Percentiles rank a stretch among this genome's conserved stretches.
Conservation (phyloP, 371 early-diverging fungal species). For the Massospora cicadina region DNA sequence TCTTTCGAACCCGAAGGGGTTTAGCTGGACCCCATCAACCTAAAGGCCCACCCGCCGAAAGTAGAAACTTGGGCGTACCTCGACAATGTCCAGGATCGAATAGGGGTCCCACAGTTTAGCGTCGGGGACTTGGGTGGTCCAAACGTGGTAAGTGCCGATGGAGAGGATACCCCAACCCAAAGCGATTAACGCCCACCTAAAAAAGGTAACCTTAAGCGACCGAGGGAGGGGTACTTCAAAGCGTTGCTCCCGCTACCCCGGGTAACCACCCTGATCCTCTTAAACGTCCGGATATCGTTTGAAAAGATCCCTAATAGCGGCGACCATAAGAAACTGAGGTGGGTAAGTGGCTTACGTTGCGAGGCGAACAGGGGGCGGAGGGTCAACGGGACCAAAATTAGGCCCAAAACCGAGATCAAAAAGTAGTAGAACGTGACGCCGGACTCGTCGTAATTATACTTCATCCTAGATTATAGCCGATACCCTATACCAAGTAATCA, state of each 20-base stretch:
- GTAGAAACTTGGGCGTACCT: slow-evolving; percentile 21
- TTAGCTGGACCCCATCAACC: too few relatives aligned
- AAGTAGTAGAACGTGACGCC: slow-evolving; percentile 91
- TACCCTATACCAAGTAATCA: too few relatives aligned
- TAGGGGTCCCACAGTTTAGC: slow-evolving; percentile 80
- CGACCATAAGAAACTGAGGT: slow-evolving; percentile 1
- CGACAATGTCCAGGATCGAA: slow-evolving; percentile 61
- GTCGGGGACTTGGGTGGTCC: slow-evolving; percentile 38
- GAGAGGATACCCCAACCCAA: slow-evolving; percentile 64
- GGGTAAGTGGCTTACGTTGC: slow-evolving; percentile 21
- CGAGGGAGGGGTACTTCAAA: neutral
- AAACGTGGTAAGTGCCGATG: slow-evolving; percentile 53
- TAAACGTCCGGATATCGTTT: slow-evolving; percentile 15
- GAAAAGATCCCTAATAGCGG: slow-evolving; percentile 15
- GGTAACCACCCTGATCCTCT: slow-evolving; percentile 7
- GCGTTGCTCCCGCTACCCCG: neutral
- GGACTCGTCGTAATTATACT: slow-evolving; percentile 85
- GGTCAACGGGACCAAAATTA: slow-evolving; percentile 68
- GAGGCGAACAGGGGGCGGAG: slow-evolving; percentile 26
- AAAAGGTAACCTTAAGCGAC: slow-evolving; percentile 6
- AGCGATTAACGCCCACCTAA: slow-evolving; percentile 30
- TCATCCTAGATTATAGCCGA: too few relatives aligned
- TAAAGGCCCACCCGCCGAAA: too few relatives aligned
- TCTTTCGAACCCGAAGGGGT: too few relatives aligned
- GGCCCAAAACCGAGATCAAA: slow-evolving; percentile 56